Conservation (phyloP, 73 alveolate species). For the Paramecium biaurelia region DNA sequence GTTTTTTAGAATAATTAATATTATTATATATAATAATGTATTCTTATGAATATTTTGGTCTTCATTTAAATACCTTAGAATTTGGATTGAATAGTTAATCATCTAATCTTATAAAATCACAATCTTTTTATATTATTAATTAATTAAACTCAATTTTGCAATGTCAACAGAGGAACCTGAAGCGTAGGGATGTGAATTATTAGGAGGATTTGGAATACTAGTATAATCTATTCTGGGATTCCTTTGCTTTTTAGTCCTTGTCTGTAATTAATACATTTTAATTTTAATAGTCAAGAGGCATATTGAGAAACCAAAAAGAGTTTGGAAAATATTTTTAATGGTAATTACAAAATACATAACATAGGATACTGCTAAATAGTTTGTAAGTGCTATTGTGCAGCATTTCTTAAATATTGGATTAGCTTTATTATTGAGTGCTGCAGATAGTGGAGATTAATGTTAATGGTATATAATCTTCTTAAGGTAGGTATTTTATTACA, state of each 20-base stretch:
- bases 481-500: conserved; percentile 24
- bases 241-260: conserved; percentile 36
- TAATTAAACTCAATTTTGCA: background rate
- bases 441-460: conserved; percentile 47
- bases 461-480: background rate
- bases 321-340: conserved; percentile 34
- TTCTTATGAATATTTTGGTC: background rate
- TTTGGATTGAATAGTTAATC: background rate
- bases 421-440: background rate
- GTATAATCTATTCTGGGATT: background rate
- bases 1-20: too few species aligned
- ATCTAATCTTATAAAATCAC: background rate
- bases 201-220: conserved; percentile 24
- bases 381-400: conserved; percentile 22
- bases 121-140: background rate
- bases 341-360: background rate
- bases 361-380: conserved; percentile 27
- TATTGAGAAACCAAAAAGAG: conserved; percentile 26
- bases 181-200: conserved; percentile 11
- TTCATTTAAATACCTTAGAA: background rate
- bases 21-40: background rate
- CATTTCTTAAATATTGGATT: conserved; percentile 52
- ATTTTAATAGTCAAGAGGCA: background rate
- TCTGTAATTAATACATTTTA: background rate
- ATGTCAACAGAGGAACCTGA: conserved; percentile 15